Conservation (phyloP, 148 eudicot genomes). For the Rheum nobile region DNA sequence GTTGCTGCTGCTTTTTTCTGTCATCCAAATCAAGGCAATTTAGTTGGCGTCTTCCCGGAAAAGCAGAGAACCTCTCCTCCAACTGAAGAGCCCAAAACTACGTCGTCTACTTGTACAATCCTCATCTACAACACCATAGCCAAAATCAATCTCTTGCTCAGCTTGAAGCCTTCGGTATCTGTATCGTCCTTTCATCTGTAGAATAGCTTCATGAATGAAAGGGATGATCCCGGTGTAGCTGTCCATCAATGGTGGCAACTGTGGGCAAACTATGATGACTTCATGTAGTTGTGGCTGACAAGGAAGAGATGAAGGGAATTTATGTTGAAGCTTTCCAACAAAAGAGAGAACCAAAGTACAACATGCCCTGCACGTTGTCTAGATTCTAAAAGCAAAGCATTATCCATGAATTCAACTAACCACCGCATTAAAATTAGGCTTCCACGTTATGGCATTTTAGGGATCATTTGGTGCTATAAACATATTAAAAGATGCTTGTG, state of each 20-base stretch:
- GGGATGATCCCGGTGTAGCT: background rate
- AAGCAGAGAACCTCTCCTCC: background rate
- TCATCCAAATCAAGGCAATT: background rate
- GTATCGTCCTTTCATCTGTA: background rate
- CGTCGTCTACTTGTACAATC: background rate
- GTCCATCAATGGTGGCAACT: background rate
- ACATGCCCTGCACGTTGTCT: background rate
- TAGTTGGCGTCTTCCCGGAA: background rate
- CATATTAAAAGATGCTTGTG: no score
- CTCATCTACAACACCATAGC: background rate
- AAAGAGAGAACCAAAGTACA: background rate
- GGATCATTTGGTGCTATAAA: background rate
- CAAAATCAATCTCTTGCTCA: background rate
- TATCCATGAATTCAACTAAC: background rate
- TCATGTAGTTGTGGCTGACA: background rate
- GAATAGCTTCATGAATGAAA: background rate
- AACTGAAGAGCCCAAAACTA: background rate
- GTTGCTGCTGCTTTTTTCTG: no score
- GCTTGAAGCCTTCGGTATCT: background rate
- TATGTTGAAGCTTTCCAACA: background rate
- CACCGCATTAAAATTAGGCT: background rate
- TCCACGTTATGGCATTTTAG: background rate
- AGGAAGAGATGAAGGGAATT: background rate
- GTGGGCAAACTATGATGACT: background rate
- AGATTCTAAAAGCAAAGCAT: background rate